A percentile compares a stretch with the other conserved stretches of the same genome.
Conservation (phyloP, 805 yeast genomes). For the Saturnispora galanensis region DNA sequence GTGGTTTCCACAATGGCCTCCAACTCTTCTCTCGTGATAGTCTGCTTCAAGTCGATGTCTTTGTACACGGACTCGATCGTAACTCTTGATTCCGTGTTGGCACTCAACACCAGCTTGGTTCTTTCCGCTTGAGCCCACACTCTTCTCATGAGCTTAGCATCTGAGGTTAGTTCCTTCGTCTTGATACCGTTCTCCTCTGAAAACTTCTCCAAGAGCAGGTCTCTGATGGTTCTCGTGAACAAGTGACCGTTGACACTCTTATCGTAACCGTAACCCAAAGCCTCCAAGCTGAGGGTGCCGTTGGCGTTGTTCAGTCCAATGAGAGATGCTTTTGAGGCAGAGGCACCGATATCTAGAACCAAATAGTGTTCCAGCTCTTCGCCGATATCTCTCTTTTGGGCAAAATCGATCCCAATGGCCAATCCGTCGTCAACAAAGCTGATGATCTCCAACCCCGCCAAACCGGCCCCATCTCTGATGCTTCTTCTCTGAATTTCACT, state of each 20-base stretch:
- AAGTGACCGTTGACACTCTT: slow-evolving; percentile 64
- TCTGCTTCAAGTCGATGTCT: slow-evolving; percentile 64
- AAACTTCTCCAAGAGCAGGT: slow-evolving; percentile 52
- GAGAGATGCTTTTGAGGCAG: slow-evolving; percentile 81
- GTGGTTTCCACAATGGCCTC: slow-evolving; percentile 44
- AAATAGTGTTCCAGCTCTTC: slow-evolving; percentile 39
- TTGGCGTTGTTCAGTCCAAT: slow-evolving; percentile 45
- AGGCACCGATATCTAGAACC: slow-evolving; percentile 88
- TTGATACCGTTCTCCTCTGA: slow-evolving; percentile 18
- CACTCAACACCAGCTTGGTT: slow-evolving; percentile 79
- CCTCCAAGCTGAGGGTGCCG: slow-evolving; percentile 39
- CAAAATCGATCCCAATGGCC: slow-evolving; percentile 82
- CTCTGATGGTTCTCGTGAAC: slow-evolving; percentile 58
- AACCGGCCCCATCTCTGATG: slow-evolving; percentile 56
- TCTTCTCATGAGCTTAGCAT: slow-evolving; percentile 53
- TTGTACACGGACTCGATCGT: slow-evolving; percentile 65
- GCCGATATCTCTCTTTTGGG: slow-evolving; percentile 39
- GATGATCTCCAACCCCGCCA: slow-evolving; percentile 57
- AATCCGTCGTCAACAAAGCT: slow-evolving; percentile 81
- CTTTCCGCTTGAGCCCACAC: slow-evolving; percentile 80
- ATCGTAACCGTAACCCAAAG: slow-evolving; percentile 66
- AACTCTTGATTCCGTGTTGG: slow-evolving; percentile 70
- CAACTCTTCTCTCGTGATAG: slow-evolving; percentile 70
- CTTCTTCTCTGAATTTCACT: slow-evolving; percentile 59
- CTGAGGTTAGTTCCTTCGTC: slow-evolving; percentile 25